A percentile compares a stretch with the other conserved stretches of the same genome.
Conservation (phyloP, 2,329 filamentous ascomycete genomes). For the Calonectria pteridis region DNA sequence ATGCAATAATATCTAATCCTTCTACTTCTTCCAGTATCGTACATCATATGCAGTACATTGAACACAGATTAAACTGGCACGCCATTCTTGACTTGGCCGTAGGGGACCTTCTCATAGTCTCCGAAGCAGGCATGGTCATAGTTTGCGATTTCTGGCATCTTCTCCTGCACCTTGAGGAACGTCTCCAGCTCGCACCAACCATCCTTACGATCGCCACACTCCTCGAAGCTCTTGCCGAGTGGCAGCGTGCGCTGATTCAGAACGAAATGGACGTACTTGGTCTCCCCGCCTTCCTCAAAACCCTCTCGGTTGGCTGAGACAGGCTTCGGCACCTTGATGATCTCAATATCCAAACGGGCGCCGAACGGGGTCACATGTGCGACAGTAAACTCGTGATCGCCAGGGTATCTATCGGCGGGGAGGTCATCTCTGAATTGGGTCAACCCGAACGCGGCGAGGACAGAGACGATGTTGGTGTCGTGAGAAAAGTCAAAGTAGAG, state of each 20-base stretch:
- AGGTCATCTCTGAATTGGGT: conserved; percentile 75
- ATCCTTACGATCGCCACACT: conserved; percentile 75
- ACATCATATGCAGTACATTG: neutral
- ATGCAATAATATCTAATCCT: neutral
- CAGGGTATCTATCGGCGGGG: conserved; percentile 66
- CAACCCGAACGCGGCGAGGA: conserved; percentile 80
- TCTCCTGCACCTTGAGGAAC: conserved; percentile 73
- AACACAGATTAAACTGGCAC: conserved; percentile 43
- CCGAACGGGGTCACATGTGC: conserved; percentile 79
- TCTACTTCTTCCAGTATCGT: conserved; percentile 15
- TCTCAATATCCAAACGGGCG: conserved; percentile 78
- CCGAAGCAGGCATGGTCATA: conserved; percentile 78
- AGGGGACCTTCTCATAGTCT: conserved; percentile 54
- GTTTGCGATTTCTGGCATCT: conserved; percentile 68
- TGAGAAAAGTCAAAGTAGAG: conserved; percentile 85
- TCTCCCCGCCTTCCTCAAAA: conserved; percentile 66
- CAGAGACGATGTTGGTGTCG: conserved; percentile 78
- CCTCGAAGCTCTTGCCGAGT: conserved; percentile 73
- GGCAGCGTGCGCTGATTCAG: conserved; percentile 81
- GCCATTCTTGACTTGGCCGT: conserved; percentile 56
- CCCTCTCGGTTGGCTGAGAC: conserved; percentile 67
- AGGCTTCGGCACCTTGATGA: conserved; percentile 76
- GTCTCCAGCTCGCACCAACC: conserved; percentile 82
- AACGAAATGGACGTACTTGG: conserved; percentile 79
- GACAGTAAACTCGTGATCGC: conserved; percentile 73